Conservation (phyloP, 768 basidiomycete genomes). For the Suillus sp. region DNA sequence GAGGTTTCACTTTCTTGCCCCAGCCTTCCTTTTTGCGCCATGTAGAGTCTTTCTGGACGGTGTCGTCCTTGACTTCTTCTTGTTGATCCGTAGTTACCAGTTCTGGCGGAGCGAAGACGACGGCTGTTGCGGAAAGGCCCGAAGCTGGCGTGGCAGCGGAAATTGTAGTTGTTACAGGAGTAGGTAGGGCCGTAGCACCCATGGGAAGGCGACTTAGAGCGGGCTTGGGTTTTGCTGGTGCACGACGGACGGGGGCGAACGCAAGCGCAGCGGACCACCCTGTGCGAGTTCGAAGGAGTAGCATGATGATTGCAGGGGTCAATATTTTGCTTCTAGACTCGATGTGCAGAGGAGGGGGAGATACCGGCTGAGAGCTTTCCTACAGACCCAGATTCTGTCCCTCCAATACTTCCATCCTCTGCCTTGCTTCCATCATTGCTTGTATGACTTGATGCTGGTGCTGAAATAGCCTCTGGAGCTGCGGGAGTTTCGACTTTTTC, state of each 20-base stretch:
- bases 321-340: constrained; percentile 37
- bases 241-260: constrained; percentile 80
- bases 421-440: constrained; percentile 25
- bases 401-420: constrained; percentile 29
- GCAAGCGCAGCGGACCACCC: constrained; percentile 91
- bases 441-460: constrained; percentile 24
- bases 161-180: constrained; percentile 20
- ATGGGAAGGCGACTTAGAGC: constrained; percentile 52
- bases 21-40: constrained; percentile 60
- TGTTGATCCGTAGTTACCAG: constrained; percentile 41
- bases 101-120: constrained; percentile 71
- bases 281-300: constrained; percentile 40
- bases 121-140: constrained; percentile 55
- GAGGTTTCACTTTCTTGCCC: constrained; percentile 89
- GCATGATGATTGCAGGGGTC: constrained; percentile 37
- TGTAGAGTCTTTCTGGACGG: constrained; percentile 33
- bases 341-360: constrained; percentile 46
- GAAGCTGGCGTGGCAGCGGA: constrained; percentile 32
- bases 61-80: constrained; percentile 28
- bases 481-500: constrained; percentile 24
- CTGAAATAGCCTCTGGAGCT: constrained; percentile 24
- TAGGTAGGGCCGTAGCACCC: constrained; percentile 49
- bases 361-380: constrained; percentile 60
- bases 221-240: constrained; percentile 51
- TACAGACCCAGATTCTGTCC: constrained; percentile 32